Percentiles rank a stretch among this genome's conserved stretches.
Conservation (phyloP, 176 grass and related monocot species). For the Triticum urartu region DNA sequence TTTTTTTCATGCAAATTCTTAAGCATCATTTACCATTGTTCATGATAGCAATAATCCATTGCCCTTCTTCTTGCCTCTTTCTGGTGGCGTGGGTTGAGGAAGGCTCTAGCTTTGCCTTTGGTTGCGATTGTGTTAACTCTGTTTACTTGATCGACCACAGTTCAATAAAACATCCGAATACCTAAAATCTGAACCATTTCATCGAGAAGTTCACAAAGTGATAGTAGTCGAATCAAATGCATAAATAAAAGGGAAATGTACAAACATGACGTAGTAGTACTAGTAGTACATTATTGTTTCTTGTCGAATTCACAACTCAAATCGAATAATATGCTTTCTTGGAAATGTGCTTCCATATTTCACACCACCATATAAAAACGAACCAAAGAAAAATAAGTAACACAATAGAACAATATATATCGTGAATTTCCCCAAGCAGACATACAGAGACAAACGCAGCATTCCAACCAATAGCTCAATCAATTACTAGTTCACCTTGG, state of each 20-base stretch:
- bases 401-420: not conserved
- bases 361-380: not conserved
- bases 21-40: too few relatives aligned
- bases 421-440: not conserved
- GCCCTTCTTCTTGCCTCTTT: too few relatives aligned
- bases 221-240: not conserved
- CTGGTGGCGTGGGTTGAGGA: too few relatives aligned
- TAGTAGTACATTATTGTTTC: not conserved
- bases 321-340: not conserved
- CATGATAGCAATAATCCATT: too few relatives aligned
- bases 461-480: not conserved
- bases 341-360: not conserved
- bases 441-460: not conserved
- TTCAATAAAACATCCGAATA: too few relatives aligned
- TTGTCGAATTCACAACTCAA: not conserved
- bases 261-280: not conserved
- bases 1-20: too few relatives aligned
- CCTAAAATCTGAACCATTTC: too few relatives aligned
- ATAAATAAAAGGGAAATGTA: not conserved
- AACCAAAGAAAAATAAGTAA: not conserved
- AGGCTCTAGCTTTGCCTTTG: too few relatives aligned
- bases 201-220: too few relatives aligned
- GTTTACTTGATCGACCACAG: too few relatives aligned
- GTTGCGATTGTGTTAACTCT: too few relatives aligned
- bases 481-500: slow-evolving; percentile 12